Conservation (phyloP, 2,329 filamentous ascomycete genomes). For the Delphinella strobiligena region DNA sequence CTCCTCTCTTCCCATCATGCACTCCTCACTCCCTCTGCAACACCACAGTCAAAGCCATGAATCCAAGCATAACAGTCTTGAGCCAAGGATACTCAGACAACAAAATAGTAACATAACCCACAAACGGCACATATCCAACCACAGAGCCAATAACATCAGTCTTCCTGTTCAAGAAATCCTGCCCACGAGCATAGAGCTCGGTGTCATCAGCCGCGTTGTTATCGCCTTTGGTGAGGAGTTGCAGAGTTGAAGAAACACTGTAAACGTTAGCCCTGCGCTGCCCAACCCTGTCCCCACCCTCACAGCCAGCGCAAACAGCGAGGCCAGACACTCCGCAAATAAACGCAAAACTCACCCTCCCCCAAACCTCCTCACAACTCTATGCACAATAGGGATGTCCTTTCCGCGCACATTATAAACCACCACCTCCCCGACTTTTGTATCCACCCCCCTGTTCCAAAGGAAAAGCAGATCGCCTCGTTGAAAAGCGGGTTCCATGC, state of each 20-base stretch:
- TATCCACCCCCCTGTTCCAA: conserved; percentile 57
- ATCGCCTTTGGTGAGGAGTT: conserved; percentile 84
- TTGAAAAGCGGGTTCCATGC: conserved; percentile 75
- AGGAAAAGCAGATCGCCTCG: conserved; percentile 64
- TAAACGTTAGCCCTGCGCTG: neutral
- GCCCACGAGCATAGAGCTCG: conserved; percentile 73
- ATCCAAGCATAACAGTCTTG: conserved; percentile 84
- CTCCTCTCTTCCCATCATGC: neutral
- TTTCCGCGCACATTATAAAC: conserved; percentile 83
- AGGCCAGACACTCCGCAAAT: too few relatives aligned
- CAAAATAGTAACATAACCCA: conserved; percentile 94
- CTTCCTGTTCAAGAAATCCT: conserved; percentile 68
- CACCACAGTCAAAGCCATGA: conserved; percentile 91
- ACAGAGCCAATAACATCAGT: conserved; percentile 91
- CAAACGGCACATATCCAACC: conserved; percentile 80
- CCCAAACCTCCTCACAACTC: conserved; percentile 63
- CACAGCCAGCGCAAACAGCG: too few relatives aligned
- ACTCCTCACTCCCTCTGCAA: conserved; percentile 64
- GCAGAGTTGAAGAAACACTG: neutral
- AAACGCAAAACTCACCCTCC: conserved; percentile 21
- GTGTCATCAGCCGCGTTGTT: conserved; percentile 93
- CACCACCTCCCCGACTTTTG: conserved; percentile 60
- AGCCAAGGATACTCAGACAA: conserved; percentile 93
- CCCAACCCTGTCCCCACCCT: conserved; percentile 16
- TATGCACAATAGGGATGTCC: conserved; percentile 94